Conservation (phyloP, 306 rosid species). For the Trifolium dubium region DNA sequence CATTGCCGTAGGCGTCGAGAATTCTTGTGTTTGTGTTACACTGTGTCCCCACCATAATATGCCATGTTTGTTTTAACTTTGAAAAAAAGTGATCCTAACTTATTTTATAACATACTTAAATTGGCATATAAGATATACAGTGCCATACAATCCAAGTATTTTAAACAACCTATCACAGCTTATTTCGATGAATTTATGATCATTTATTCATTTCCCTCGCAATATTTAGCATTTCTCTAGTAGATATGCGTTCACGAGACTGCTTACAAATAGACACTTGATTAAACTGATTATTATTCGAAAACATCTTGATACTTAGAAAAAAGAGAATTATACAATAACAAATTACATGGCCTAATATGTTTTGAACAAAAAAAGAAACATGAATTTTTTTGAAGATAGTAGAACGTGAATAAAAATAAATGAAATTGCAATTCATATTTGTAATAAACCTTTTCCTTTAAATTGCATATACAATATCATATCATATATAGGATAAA, state of each 20-base stretch:
- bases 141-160: too few relatives aligned
- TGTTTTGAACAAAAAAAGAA: background rate
- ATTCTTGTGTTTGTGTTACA: background rate
- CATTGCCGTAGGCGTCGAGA: background rate
- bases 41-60: background rate
- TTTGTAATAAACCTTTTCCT: background rate
- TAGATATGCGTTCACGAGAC: background rate
- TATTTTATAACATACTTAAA: too few relatives aligned
- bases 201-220: too few relatives aligned
- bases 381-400: background rate
- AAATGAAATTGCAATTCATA: background rate
- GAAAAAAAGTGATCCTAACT: too few relatives aligned
- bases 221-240: too few relatives aligned
- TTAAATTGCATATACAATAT: background rate
- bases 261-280: background rate
- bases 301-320: background rate
- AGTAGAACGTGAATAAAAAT: background rate
- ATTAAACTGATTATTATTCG: background rate
- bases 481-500: background rate
- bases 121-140: too few relatives aligned
- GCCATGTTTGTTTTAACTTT: too few relatives aligned
- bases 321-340: too few relatives aligned
- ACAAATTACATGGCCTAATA: background rate
- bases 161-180: too few relatives aligned
- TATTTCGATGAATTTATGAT: too few relatives aligned